Evolutionary conservation across 306 rosid species (phyloP), one percentile per base, ranked within the genome.

Genomic region (Pachyrhizus erosus): DNA sequence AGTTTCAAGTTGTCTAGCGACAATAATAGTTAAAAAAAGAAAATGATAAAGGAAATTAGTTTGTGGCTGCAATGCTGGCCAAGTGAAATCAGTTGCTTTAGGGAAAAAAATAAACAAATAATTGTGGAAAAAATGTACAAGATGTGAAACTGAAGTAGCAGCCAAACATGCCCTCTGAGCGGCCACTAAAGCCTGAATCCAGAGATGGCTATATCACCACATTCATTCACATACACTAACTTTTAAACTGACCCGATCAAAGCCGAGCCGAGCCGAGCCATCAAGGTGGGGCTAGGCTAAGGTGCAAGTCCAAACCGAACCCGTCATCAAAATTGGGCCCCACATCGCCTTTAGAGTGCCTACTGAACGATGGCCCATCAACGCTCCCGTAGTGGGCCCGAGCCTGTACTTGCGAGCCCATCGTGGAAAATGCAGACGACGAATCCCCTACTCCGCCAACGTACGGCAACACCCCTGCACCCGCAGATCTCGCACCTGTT

Each of bases 221-320:
- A 58, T 60, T 60, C 75, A 70, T 69, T 24, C 37, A 24, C 9
- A 21, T 18, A 27, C 51, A 60, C 27, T 55, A 29, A 23, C 76
- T 18, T 11, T 7, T 24, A 73, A 81, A 51, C 20, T 48, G 39
- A 80, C 46, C 20, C 54, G 8, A 27, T 27, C 31, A 27, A 27
- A 49, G 82, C 68, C 62, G 39, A 80, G 54, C 20, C 54, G 8
- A 27, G 1, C 31, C 1, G 3, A 49, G 82, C 68, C 62, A 55
- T 89, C 87, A 93, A 0, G 97, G 92, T 5, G 96, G 94, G 5
- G 91, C 91, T 6, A 95, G 89, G 62, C 98, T 90, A 12, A 95
- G 91, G 81, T 93, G 97, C 81, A 94, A 89, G 80, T 95, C 93
- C 83, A 95, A 86, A 55, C 97, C 98, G 58, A 93, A 79, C 5